These are phyloP conservation scores for Tolypocladium guangdongense DNA, from an alignment of 2,329 filamentous ascomycete species.

Conservation along the genomic window DNA sequence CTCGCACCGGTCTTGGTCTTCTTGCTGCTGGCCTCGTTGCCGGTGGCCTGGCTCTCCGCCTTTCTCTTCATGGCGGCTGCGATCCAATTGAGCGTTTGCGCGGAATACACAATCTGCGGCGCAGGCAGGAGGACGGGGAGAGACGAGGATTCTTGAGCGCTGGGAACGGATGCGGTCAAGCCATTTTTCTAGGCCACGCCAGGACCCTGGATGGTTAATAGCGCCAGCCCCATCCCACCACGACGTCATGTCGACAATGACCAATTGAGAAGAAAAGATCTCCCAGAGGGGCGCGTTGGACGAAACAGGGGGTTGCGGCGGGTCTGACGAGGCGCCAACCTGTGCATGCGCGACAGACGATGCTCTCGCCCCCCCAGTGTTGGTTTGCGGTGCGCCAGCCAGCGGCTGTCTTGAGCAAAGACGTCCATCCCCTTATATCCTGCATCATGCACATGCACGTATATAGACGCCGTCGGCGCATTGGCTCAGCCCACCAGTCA, in stretches of 20 bases:
- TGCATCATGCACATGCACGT: background rate
- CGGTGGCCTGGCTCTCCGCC: slow-evolving; percentile 33
- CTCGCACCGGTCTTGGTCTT: slow-evolving; percentile 39
- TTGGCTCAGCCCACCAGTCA: background rate
- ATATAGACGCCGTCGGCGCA: background rate
- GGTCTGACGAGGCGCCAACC: background rate
- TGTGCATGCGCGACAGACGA: no score
- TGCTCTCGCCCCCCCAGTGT: no score
- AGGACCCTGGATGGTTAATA: background rate
- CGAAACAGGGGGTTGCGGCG: background rate
- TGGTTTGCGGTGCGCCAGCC: no score
- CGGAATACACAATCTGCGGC: background rate
- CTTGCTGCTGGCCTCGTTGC: slow-evolving; percentile 37
- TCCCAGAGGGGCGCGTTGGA: background rate
- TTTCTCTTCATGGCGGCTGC: slow-evolving; percentile 45
- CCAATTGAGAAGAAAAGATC: background rate
- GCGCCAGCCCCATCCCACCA: background rate
- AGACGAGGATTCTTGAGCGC: background rate
- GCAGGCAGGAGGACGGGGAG: background rate
- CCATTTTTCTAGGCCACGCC: background rate
- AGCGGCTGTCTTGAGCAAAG: background rate
- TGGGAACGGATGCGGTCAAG: background rate
- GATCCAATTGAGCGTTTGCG: slow-evolving; percentile 9
- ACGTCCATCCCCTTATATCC: background rate
- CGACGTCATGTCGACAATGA: background rate